Conservation (phyloP, 192 early-diverging fungal species). For the Coemansia sp. region DNA sequence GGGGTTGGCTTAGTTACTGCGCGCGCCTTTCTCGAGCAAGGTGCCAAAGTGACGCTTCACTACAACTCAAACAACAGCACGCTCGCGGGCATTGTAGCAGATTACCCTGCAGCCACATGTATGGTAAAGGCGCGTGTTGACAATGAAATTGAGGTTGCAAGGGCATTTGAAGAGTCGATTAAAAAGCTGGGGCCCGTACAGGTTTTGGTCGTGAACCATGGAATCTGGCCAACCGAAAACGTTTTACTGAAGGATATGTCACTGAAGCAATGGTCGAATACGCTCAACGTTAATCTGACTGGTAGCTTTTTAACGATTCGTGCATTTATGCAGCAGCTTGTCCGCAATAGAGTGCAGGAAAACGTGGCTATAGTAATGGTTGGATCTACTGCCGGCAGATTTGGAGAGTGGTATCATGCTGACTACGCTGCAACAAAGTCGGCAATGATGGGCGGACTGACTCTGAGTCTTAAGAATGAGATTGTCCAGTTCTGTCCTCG, state of each 20-base stretch:
- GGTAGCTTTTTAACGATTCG: constrained; percentile 56
- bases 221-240: constrained; percentile 55
- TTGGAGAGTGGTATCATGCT: constrained; percentile 58
- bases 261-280: constrained; percentile 50
- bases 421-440: constrained; percentile 55
- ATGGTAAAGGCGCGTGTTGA: constrained; percentile 40
- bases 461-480: constrained; percentile 56
- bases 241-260: constrained; percentile 57
- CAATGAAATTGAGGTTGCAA: constrained; percentile 38
- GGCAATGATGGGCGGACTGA: constrained; percentile 55
- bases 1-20: constrained; percentile 55
- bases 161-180: constrained; percentile 12
- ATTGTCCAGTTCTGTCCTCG: constrained; percentile 55
- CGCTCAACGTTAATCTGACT: constrained; percentile 55
- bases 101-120: constrained; percentile 19
- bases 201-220: constrained; percentile 56
- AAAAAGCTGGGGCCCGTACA: constrained; percentile 46
- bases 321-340: constrained; percentile 25
- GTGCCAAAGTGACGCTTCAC: constrained; percentile 54
- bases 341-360: constrained; percentile 17
- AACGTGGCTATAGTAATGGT: constrained; percentile 35
- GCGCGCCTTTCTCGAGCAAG: constrained; percentile 47
- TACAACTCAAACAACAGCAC: constrained; percentile 39
- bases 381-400: constrained; percentile 59
- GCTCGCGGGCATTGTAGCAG: constrained; percentile 27